Conservation (phyloP, 2,329 filamentous ascomycete genomes). For the Mollisia scopiformis region DNA sequence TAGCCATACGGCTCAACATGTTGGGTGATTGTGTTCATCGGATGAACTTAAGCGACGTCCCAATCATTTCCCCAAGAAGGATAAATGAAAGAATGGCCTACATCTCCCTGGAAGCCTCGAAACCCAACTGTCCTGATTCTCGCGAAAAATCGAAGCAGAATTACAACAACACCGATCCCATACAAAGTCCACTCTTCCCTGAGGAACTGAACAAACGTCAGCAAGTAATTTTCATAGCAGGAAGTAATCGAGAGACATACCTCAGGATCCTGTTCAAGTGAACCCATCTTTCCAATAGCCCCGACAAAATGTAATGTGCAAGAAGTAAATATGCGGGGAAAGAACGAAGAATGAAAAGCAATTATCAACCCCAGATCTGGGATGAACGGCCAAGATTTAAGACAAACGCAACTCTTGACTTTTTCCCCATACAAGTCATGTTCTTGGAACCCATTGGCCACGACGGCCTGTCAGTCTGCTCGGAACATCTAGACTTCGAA, state of each 20-base stretch:
- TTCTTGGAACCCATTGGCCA: neutral
- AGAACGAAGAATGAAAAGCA: neutral
- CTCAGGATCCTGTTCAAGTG: conserved; percentile 4
- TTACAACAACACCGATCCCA: conserved; percentile 33
- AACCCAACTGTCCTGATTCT: conserved; percentile 39
- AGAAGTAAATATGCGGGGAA: neutral
- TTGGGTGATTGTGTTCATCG: no score
- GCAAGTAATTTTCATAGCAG: no score
- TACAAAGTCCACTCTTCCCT: conserved; percentile 35
- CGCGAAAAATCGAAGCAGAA: conserved; percentile 40
- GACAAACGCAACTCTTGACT: neutral
- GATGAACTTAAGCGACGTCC: neutral
- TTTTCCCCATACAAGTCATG: neutral
- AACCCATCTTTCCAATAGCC: neutral
- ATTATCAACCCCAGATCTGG: neutral
- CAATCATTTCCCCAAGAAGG: neutral
- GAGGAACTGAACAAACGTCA: no score
- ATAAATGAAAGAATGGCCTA: neutral
- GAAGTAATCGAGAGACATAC: no score
- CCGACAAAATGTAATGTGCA: neutral
- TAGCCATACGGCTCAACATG: no score
- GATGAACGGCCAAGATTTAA: neutral
- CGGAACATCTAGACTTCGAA: neutral
- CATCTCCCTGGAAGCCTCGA: conserved; percentile 20
- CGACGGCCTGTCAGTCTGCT: no score